Evolutionary conservation across 768 basidiomycete genomes (phyloP), one percentile per base, ranked within the genome.

Genomic region (Podaxis sp.): DNA sequence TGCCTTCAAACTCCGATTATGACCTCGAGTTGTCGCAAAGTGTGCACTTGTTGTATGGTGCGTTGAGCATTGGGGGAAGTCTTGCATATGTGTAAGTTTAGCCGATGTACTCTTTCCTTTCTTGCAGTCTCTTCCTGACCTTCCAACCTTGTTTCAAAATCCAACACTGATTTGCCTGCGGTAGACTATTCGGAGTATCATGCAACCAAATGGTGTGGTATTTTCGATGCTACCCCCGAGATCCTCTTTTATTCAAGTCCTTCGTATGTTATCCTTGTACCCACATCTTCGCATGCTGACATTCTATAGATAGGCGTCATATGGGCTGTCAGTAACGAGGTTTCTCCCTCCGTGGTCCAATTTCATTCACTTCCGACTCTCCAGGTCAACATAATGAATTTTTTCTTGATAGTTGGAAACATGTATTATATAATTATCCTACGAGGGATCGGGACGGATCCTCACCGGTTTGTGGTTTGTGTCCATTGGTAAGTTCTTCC

Each of bases 141-240:
- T 32, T 32, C 9, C 7, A 28, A 28, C 27, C 32, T 32, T 32
- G 27, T 28, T 32, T 2, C 32, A 32, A 32, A 32, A 32, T 32
- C 9, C 32, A 32, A 9, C 32, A 9, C 9, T 9, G 32, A 32
- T 32, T 32, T 32, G 9, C 32, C 32, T 6, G 32, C 32, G 32
- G 32, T 32, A 32, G 32, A 9, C 32, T 32, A 2, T 57, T 28
- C n/a, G 55, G 55, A 18, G 27, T 57, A 46, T 46, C 55, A n/a
- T 47, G 28, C 42, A 57, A 32, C 14, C 55, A 57, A 14, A 47
- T 48, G 14, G 32, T 48, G 5, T 57, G 55, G 55, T 57, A 57
- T 16, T 57, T 57, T 28, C 55, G 55, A 47, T 57, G 46, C 1
- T 57, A 57, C n/a, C 18, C 55, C 11, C 42, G 18, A 23, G 55